Evolutionary conservation across 75 land plant genomes (phyloP).

Genomic region (Selaginella tamariscina): DNA sequence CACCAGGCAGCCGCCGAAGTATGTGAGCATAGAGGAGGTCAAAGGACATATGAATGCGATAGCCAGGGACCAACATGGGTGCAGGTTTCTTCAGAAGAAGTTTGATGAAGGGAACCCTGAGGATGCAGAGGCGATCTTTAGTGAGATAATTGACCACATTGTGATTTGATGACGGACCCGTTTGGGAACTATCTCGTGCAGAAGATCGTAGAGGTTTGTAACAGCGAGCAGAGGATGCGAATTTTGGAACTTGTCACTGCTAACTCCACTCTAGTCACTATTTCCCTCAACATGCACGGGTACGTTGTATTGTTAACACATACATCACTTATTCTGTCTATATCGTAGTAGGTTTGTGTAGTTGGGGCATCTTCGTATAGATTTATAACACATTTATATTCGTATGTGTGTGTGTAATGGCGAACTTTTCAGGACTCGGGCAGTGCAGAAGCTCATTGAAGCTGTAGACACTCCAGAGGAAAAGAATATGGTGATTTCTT

Average conservation of each 20-base stretch:
- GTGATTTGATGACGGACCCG: conserved; percentile 10
- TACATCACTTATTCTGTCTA: neutral
- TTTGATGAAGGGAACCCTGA: neutral
- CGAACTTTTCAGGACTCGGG: neutral
- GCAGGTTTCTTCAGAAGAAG: neutral
- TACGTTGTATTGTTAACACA: neutral
- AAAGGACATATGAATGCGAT: neutral
- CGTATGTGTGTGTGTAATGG: neutral
- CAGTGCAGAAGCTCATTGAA: neutral
- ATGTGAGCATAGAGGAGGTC: neutral
- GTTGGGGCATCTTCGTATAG: neutral
- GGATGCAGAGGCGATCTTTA: neutral
- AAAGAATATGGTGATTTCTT: neutral
- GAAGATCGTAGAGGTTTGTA: conserved; percentile 7
- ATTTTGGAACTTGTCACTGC: conserved; percentile 4
- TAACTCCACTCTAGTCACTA: neutral
- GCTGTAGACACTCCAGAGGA: neutral
- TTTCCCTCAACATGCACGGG: conserved; percentile 8
- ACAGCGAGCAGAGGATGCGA: neutral
- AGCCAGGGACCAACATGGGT: conserved; percentile 5
- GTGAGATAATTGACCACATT: conserved; percentile 4
- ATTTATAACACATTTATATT: neutral
- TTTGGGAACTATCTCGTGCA: conserved; percentile 9
- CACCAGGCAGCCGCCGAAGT: neutral
- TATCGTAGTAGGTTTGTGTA: no score